phyloP scores from a whole-genome alignment of 768 basidiomycete genomes.

The Tylopilus subfusipes region DNA sequence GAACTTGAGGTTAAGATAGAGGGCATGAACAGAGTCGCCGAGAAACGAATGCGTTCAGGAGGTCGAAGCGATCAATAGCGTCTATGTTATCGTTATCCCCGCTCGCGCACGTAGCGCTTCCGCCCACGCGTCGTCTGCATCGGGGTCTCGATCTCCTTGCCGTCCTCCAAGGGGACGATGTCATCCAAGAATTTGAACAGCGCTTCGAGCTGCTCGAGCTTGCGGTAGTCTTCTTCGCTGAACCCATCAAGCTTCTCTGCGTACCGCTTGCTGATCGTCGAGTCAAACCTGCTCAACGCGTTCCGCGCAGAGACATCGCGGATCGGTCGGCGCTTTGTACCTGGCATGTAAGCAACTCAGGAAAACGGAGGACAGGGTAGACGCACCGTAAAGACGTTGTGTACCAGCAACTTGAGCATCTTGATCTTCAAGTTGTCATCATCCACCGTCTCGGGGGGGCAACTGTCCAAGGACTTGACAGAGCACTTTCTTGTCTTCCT shows the following conservation, averaged over 20 bases:
- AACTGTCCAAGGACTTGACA: slow-evolving; percentile 61
- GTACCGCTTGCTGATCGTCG: slow-evolving; percentile 64
- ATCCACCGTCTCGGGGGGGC: slow-evolving; percentile 64
- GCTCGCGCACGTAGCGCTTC: slow-evolving; percentile 37
- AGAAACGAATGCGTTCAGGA: background rate
- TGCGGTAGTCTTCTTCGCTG: slow-evolving; percentile 65
- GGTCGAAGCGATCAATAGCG: slow-evolving; percentile 17
- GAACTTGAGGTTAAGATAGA: slow-evolving; percentile 85
- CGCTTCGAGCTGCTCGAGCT: slow-evolving; percentile 58
- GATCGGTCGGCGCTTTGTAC: slow-evolving; percentile 52
- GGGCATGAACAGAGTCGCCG: slow-evolving; percentile 50
- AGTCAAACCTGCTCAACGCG: slow-evolving; percentile 69
- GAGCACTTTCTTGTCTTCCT: slow-evolving; percentile 58
- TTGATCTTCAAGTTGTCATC: slow-evolving; percentile 68
- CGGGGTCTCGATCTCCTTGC: slow-evolving; percentile 39
- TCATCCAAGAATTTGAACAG: slow-evolving; percentile 72
- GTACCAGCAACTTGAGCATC: slow-evolving; percentile 56
- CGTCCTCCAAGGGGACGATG: slow-evolving; percentile 65
- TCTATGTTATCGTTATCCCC: too few species aligned
- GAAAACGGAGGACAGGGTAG: background rate
- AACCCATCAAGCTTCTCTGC: slow-evolving; percentile 67
- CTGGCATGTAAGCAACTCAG: background rate
- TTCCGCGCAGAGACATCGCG: slow-evolving; percentile 60
- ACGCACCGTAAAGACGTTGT: slow-evolving; percentile 31
- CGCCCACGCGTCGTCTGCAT: slow-evolving; percentile 41